These are phyloP conservation scores for Wickerhamiella shivajii DNA, from an alignment of 805 yeast genomes.

Conservation along the genomic window DNA sequence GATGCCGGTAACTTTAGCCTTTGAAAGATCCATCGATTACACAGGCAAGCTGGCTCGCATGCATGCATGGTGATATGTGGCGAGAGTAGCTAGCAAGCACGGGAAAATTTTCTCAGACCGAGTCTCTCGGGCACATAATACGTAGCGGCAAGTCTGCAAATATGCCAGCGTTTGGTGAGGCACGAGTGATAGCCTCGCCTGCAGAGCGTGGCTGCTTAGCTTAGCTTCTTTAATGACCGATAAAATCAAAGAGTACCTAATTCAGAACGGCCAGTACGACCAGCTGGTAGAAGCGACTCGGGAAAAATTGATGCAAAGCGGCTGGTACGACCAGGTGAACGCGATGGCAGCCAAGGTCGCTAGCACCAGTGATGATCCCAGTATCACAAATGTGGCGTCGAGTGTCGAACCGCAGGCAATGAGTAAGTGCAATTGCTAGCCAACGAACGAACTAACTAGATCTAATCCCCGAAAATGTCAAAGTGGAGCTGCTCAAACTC, in stretches of 20 bases:
- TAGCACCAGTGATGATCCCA: slow-evolving; percentile 31
- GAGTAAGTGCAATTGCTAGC: slow-evolving; percentile 29
- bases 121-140: background rate
- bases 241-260: no score
- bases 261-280: slow-evolving; percentile 16
- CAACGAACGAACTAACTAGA: slow-evolving; percentile 17
- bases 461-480: slow-evolving; percentile 54
- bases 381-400: slow-evolving; percentile 37
- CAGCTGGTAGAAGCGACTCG: slow-evolving; percentile 48
- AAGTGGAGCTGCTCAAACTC: slow-evolving; percentile 40
- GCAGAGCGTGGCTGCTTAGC: no score
- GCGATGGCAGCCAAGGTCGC: slow-evolving; percentile 37
- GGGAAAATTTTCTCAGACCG: slow-evolving; percentile 4
- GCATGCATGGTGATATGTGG: background rate
- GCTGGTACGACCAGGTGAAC: slow-evolving; percentile 73
- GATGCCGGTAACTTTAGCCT: slow-evolving; percentile 21
- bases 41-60: no score
- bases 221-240: background rate
- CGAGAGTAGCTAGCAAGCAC: slow-evolving; percentile 11
- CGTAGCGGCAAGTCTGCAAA: background rate
- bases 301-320: slow-evolving; percentile 53
- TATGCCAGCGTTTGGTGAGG: no score
- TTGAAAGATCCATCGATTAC: slow-evolving; percentile 13
- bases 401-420: slow-evolving; percentile 52
- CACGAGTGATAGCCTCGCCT: no score